Conservation (phyloP, 108 stramenopile species). For the Nitzschia sp. region DNA sequence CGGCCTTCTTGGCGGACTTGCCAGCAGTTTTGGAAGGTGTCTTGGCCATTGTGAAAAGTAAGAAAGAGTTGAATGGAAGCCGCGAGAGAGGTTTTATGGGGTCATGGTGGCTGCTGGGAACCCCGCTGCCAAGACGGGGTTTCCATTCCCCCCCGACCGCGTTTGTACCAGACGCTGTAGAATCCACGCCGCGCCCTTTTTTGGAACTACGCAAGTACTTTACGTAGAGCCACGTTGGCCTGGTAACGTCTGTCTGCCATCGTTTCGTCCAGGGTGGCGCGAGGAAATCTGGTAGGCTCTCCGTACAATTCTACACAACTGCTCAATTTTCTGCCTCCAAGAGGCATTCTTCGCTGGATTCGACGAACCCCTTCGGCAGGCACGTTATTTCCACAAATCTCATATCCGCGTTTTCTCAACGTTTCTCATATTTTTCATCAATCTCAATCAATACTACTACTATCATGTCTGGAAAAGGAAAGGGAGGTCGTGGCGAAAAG, state of each 20-base stretch:
- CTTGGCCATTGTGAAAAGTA: slow-evolving; percentile 54
- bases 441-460: too few relatives aligned
- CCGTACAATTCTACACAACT: too few relatives aligned
- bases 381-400: too few relatives aligned
- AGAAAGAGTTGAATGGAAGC: not conserved
- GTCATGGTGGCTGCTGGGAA: not conserved
- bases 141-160: not conserved
- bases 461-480: slow-evolving; percentile 50
- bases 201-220: too few relatives aligned
- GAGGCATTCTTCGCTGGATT: too few relatives aligned
- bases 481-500: slow-evolving; percentile 84
- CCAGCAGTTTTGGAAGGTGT: slow-evolving; percentile 72
- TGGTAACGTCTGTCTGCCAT: not conserved
- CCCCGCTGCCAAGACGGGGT: not conserved
- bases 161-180: slow-evolving; percentile 6
- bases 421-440: too few relatives aligned
- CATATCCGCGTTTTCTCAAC: too few relatives aligned
- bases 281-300: too few relatives aligned
- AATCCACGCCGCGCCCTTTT: not conserved
- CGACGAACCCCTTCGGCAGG: too few relatives aligned
- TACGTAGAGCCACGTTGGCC: not conserved
- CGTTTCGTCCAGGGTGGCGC: slow-evolving; percentile 5
- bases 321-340: too few relatives aligned
- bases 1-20: slow-evolving; percentile 62
- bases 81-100: too few relatives aligned